Evolutionary conservation across 768 basidiomycete genomes (phyloP).

Genomic region (Phlegmacium glaucopus): DNA sequence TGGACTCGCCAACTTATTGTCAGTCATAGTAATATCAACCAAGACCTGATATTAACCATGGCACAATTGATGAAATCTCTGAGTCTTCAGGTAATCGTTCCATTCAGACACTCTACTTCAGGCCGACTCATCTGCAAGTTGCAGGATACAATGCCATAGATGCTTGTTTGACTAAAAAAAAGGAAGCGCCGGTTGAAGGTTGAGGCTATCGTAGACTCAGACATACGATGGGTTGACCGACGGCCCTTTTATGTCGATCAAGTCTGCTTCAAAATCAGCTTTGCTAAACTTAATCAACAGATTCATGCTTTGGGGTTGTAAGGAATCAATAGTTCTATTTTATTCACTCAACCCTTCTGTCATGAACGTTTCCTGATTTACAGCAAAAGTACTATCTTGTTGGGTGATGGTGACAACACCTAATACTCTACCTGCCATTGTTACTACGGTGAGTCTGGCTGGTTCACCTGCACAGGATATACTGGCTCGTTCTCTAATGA

Average conservation of each 20-base stretch:
- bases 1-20: neutral
- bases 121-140: slow-evolving; percentile 31
- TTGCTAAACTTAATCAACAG: slow-evolving; percentile 51
- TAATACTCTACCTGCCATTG: slow-evolving; percentile 1
- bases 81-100: slow-evolving; percentile 43
- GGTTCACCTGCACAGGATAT: slow-evolving; percentile 65
- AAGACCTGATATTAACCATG: slow-evolving; percentile 45
- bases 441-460: slow-evolving; percentile 60
- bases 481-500: slow-evolving; percentile 66
- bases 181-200: slow-evolving; percentile 55
- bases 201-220: slow-evolving; percentile 1
- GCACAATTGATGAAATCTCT: slow-evolving; percentile 53
- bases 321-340: neutral
- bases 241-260: slow-evolving; percentile 32
- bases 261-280: slow-evolving; percentile 50
- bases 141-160: slow-evolving; percentile 60
- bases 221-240: neutral
- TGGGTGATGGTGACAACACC: neutral
- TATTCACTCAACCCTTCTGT: neutral
- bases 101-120: neutral
- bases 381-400: slow-evolving; percentile 27
- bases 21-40: slow-evolving; percentile 51
- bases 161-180: slow-evolving; percentile 61
- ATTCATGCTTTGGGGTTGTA: slow-evolving; percentile 61
- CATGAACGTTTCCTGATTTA: neutral